Conservation (phyloP, 2,329 filamentous ascomycete species). For the Hyphodiscus sp. region DNA sequence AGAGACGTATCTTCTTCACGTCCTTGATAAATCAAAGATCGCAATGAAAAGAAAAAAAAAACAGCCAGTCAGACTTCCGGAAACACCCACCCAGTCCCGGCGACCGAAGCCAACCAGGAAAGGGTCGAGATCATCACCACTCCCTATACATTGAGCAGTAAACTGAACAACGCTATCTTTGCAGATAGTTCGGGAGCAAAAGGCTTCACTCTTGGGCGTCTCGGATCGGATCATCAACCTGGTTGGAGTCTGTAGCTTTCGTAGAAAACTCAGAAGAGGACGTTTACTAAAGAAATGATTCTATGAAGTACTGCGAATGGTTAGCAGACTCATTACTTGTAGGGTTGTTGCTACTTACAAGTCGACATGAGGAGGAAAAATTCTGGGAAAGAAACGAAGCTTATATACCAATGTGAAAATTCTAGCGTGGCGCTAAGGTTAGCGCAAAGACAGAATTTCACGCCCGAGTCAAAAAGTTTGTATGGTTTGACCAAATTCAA, state of each 20-base stretch:
- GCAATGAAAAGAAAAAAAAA: slow-evolving; percentile 52
- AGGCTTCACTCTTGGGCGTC: slow-evolving; percentile 80
- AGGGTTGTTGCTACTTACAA: no score
- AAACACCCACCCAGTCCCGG: slow-evolving; percentile 71
- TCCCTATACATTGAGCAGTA: slow-evolving; percentile 61
- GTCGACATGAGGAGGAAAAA: no score
- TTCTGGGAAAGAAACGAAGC: no score
- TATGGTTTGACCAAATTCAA: no score
- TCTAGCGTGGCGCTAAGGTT: no score
- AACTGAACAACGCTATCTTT: slow-evolving; percentile 49
- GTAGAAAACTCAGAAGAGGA: slow-evolving; percentile 87
- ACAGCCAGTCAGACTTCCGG: slow-evolving; percentile 82
- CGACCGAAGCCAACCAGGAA: slow-evolving; percentile 68
- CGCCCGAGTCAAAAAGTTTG: no score
- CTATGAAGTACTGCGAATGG: no score
- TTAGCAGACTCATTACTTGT: no score
- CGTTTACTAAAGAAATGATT: slow-evolving; percentile 98
- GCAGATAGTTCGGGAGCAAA: slow-evolving; percentile 53
- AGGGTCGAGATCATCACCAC: slow-evolving; percentile 94
- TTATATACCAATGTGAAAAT: no score
- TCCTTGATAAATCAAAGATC: slow-evolving; percentile 38
- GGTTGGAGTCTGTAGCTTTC: slow-evolving; percentile 91
- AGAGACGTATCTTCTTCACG: slow-evolving; percentile 41
- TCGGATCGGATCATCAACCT: slow-evolving; percentile 93
- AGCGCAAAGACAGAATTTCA: no score